A percentile compares a stretch with the other conserved stretches of the same genome.
Conservation (phyloP, 1,139 yeast genomes). For the Hyphopichia buzzinii region DNA sequence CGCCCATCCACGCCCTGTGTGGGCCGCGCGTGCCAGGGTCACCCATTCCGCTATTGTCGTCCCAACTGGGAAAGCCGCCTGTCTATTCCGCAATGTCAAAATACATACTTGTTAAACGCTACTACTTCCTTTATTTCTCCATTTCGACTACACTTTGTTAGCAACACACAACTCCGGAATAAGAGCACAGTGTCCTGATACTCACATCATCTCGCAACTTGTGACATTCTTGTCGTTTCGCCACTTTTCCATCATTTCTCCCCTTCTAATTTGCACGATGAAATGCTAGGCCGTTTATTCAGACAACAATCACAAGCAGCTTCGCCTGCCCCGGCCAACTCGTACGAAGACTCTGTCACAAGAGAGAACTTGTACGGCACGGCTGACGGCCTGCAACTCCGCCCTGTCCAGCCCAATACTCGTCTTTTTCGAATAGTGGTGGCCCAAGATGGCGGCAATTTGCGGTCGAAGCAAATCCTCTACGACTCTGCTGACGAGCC, state of each 20-base stretch:
- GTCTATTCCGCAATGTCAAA: no score
- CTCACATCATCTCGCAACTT: no score
- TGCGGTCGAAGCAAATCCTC: conserved; percentile 47
- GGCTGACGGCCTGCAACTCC: conserved; percentile 26
- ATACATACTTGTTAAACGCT: no score
- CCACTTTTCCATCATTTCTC: neutral
- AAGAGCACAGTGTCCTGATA: no score
- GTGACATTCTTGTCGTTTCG: no score
- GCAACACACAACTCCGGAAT: no score
- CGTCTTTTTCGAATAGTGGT: conserved; percentile 44
- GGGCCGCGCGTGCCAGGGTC: no score
- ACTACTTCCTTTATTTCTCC: no score
- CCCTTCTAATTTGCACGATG: neutral
- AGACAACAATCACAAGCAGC: conserved; percentile 15
- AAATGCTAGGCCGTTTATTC: conserved; percentile 30
- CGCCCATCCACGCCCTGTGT: no score
- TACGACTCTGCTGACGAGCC: conserved; percentile 40
- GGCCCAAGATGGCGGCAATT: conserved; percentile 52
- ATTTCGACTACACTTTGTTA: no score
- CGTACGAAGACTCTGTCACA: conserved; percentile 44
- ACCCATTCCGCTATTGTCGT: no score
- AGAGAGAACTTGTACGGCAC: conserved; percentile 44
- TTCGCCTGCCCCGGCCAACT: conserved; percentile 15
- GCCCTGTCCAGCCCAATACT: conserved; percentile 31
- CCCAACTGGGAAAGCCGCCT: no score